Conservation (phyloP, 148 eudicot genomes). For the Vaccinium vitisidaea region DNA sequence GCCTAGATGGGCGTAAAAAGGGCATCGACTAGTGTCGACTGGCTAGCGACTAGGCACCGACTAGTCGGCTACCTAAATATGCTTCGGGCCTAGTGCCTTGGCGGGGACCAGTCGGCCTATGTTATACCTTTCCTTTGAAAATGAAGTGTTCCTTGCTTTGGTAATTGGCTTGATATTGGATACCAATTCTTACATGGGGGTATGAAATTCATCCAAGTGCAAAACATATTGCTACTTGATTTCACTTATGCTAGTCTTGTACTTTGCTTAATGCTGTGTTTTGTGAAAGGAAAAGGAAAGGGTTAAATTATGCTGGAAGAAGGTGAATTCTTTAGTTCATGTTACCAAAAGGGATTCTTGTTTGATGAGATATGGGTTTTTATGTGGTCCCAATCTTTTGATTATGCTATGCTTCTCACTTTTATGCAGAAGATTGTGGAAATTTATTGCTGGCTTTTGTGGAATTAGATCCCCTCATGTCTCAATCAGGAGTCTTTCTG, state of each 20-base stretch:
- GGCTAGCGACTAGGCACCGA: no score
- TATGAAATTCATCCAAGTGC: not conserved
- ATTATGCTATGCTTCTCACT: not conserved
- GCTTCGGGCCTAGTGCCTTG: no score
- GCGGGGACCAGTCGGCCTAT: not conserved
- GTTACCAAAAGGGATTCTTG: not conserved
- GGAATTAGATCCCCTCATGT: not conserved
- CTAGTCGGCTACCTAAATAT: no score
- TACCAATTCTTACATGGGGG: not conserved
- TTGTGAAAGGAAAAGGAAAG: not conserved
- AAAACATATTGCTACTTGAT: not conserved
- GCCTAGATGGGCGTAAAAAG: no score
- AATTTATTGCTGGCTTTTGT: constrained; percentile 1
- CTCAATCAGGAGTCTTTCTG: not conserved
- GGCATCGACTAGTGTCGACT: no score
- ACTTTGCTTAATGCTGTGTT: not conserved
- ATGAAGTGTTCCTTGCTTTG: not conserved
- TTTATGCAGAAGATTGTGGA: not conserved
- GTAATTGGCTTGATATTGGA: not conserved
- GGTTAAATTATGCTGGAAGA: not conserved
- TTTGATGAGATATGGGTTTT: not conserved
- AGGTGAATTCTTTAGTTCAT: not conserved
- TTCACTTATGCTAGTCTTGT: not conserved
- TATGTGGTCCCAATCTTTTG: not conserved
- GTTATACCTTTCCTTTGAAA: not conserved